Base-by-base conservation (phyloP, 805 yeast genomes). In the Hagleromyces aurorensis region DNA sequence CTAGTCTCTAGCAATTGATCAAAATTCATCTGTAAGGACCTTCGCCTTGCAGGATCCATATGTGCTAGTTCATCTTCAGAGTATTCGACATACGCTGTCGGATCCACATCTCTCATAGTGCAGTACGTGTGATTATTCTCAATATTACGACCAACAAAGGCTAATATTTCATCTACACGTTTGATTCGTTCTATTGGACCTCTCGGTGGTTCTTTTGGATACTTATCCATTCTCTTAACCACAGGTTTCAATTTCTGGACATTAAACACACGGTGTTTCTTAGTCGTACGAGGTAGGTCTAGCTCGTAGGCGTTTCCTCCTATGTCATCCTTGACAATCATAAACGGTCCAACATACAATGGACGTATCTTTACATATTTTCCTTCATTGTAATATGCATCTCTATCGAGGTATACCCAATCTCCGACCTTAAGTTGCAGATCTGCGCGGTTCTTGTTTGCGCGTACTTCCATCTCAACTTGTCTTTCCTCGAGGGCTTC, bases 181-280 rank as follows among this genome's bases (percentile, higher is more conserved):
- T 16, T 12, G 7, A n/a, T 7, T 23, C 11, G n/a, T 16, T 29
- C 33, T 5, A 23, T 17, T 7, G 7, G 12, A 7, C 28, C 14
- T 14, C 28, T 21, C 12, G 33, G 33, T 12, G 13, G 26, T 16
- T 14, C 12, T 16, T 29, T 23, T 8, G 21, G 20, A 23, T 23
- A 29, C 17, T 13, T 19, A 8, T 20, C 19, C 13, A 8, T 14
- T 11, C 19, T 15, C 13, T 7, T n/a, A 9, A 16, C 8, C 15
- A 12, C 23, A n/a, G 16, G 16, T 19, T 29, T 29, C 7, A 29
- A 10, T 28, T 23, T 19, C 7, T 13, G 10, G 12, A 17, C 16
- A 22, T 36, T 38, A 7, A 33, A 18, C 5, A 26, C 32, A 18
- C 40, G 15, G 19, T 33, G 40, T 6, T 16, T 18, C 16, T 27